These are phyloP conservation scores for Cryptococcus floricola DNA, from an alignment of 1,284 basidiomycete species.

Conservation along the genomic window DNA sequence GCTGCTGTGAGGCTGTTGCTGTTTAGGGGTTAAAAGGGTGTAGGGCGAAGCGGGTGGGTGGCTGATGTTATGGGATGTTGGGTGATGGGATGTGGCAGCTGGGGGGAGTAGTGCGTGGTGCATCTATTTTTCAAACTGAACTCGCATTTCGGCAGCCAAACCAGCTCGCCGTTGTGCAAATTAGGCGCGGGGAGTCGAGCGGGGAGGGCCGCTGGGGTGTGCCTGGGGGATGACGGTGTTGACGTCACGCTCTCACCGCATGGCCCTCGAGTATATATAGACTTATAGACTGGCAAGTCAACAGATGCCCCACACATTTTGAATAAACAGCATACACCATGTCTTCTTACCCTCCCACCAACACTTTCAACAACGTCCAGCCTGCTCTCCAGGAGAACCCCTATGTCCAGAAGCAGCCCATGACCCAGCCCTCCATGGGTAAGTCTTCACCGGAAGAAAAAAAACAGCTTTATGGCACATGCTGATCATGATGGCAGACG, in stretches of 20 bases:
- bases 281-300: background rate
- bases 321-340: background rate
- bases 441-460: conserved; percentile 13
- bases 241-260: background rate
- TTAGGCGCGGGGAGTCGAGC: no score
- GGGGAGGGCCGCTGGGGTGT: no score
- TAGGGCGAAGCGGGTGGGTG: background rate
- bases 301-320: background rate
- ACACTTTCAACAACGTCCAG: conserved; percentile 14
- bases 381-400: conserved; percentile 21
- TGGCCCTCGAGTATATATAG: background rate
- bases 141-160: no score
- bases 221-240: no score
- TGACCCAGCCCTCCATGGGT: conserved; percentile 32
- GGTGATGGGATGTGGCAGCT: no score
- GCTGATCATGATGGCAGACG: background rate
- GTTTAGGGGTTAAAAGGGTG: background rate
- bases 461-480: background rate
- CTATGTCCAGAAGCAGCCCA: conserved; percentile 34
- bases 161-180: no score
- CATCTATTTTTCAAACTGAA: no score
- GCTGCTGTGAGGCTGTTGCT: background rate
- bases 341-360: conserved; percentile 4
- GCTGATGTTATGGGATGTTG: background rate
- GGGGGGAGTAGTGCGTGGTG: no score